phyloP scores from a whole-genome alignment of 2,329 filamentous ascomycete genomes.

The Colletotrichum limetticola region DNA sequence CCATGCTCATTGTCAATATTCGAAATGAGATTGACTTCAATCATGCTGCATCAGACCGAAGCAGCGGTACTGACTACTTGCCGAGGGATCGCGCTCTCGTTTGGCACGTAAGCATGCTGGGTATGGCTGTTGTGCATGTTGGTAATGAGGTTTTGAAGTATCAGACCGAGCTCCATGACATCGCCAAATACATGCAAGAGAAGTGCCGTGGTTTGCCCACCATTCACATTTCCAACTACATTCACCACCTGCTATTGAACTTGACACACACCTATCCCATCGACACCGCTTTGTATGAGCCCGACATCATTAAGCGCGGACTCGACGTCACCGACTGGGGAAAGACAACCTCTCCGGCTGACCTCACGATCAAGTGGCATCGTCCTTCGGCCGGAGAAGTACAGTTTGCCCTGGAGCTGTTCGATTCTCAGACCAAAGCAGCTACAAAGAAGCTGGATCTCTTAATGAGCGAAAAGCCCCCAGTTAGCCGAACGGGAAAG shows the following conservation, averaged over 20 bases:
- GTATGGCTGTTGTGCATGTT: slow-evolving; percentile 98
- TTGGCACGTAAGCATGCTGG: slow-evolving; percentile 96
- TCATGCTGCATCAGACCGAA: slow-evolving; percentile 92
- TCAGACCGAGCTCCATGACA: slow-evolving; percentile 88
- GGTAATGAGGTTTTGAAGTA: slow-evolving; percentile 90
- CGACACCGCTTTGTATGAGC: slow-evolving; percentile 89
- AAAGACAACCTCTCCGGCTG: slow-evolving; percentile 75
- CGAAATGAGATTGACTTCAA: slow-evolving; percentile 98
- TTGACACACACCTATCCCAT: slow-evolving; percentile 93
- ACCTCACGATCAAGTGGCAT: slow-evolving; percentile 92
- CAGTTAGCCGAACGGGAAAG: slow-evolving; percentile 90
- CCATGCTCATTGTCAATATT: slow-evolving; percentile 90
- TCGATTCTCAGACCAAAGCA: slow-evolving; percentile 82
- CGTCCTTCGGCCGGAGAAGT: slow-evolving; percentile 83
- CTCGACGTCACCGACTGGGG: slow-evolving; percentile 88
- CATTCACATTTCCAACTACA: slow-evolving; percentile 96
- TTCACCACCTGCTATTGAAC: slow-evolving; percentile 95
- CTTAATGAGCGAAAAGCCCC: slow-evolving; percentile 83
- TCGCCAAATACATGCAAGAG: slow-evolving; percentile 95
- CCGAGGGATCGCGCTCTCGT: slow-evolving; percentile 92
- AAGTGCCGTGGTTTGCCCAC: slow-evolving; percentile 94
- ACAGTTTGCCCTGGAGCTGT: slow-evolving; percentile 88
- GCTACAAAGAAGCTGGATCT: slow-evolving; percentile 80
- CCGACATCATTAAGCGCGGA: slow-evolving; percentile 75
- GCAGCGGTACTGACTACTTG: slow-evolving; percentile 91